Base-by-base conservation (phyloP, 2,329 filamentous ascomycete species). In the Apiospora sp. region DNA sequence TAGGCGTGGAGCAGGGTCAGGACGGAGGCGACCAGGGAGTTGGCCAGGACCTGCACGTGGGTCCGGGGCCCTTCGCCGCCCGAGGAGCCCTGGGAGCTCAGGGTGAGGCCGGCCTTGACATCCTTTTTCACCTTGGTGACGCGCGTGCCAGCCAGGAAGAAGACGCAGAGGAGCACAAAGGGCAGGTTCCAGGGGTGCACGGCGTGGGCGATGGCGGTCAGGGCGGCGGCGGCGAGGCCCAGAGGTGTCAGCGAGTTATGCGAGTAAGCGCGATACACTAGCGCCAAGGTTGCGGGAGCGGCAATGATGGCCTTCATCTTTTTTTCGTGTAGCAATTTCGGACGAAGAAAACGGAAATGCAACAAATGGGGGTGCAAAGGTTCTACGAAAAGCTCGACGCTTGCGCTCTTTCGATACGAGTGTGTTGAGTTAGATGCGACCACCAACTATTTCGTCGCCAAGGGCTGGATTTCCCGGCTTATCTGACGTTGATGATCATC, bases 101-200 rank as follows among this genome's bases (percentile, higher is more conserved):
- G 84, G 0, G 96, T 98, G 76, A 98, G 86, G 51, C 87, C 89
- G 2, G 93, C 90, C 84, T 99, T 99, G 78, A 95, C 86, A 75
- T 94, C 89, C 80, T 98, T 92, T 82, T 98, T 98, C 78, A 98
- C 88, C 85, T 96, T 95, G 0, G 96, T 98, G 0, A 92, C 95
- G 70, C 91, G 87, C 1, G 93, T 97, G 1, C 95, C 96, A 5
- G 93, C 91, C 3, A 97, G 85, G 83, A 98, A 98, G 85, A 98
- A 98, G 48, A 95, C 89, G 69, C 89, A 89, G 1, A 98, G 87
- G 14, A 98, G 87, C 41, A 89, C 89, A 83, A 98, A 97, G n/a
- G 94, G 95, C n/a, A 95, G 86, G 73, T 93, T 94, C 92, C 94
- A 98, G 4, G 96, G 96, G 82, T 98, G 95, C n/a, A 95, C 84